Percentiles rank a stretch among this genome's conserved stretches.
Evolutionary conservation across 306 rosid genomes (phyloP).

Genomic region (Cicer judaicum): DNA sequence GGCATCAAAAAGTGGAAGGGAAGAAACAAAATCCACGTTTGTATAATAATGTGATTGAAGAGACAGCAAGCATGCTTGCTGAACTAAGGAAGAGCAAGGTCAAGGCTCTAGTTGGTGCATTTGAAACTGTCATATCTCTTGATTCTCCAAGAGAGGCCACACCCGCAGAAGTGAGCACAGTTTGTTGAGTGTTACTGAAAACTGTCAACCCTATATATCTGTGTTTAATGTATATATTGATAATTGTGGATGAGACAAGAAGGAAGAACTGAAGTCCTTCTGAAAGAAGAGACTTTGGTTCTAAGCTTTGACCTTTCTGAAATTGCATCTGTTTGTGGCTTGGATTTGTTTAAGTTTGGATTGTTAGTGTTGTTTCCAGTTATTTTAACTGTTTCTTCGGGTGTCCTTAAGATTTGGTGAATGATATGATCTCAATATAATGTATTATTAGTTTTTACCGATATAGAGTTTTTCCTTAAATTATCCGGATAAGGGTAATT

Average conservation of each 20-base stretch:
- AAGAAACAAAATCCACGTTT: conserved; percentile 60
- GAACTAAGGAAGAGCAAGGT: conserved; percentile 81
- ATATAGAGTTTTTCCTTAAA: conserved; percentile 26
- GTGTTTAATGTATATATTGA: conserved; percentile 49
- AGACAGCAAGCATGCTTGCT: conserved; percentile 87
- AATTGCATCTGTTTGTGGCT: conserved; percentile 39
- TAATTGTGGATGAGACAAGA: background rate
- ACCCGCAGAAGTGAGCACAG: conserved; percentile 40
- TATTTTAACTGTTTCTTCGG: conserved; percentile 22
- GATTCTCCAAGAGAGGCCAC: conserved; percentile 56
- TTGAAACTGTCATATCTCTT: conserved; percentile 88
- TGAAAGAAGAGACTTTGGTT: conserved; percentile 37
- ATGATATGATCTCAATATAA: conserved; percentile 40
- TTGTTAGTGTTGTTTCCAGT: conserved; percentile 44
- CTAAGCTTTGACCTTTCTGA: conserved; percentile 39
- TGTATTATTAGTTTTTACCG: conserved; percentile 17
- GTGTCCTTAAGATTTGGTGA: conserved; percentile 42
- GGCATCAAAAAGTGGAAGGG: conserved; percentile 61
- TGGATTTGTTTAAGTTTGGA: conserved; percentile 43
- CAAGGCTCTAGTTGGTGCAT: conserved; percentile 90
- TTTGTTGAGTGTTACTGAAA: conserved; percentile 46
- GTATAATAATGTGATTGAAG: conserved; percentile 91
- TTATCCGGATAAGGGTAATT: conserved; percentile 1
- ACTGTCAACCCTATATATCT: conserved; percentile 18
- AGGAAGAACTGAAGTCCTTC: conserved; percentile 19